Conservation (phyloP, 176 grass and related monocot genomes). For the Tillandsia leiboldiana region DNA sequence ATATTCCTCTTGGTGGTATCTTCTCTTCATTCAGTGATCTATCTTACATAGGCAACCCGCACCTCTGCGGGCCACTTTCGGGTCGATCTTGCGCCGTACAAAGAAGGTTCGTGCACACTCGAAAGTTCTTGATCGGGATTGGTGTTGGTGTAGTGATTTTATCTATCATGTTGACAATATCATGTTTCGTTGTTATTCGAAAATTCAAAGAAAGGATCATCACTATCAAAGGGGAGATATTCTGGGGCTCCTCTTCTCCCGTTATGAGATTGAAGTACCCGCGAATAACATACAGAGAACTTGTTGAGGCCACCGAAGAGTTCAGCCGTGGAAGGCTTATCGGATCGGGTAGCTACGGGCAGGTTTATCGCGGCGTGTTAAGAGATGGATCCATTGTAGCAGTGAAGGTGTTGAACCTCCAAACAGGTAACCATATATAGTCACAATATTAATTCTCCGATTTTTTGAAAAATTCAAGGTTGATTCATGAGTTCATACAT, state of each 20-base stretch:
- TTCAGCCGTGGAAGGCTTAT: constrained; percentile 50
- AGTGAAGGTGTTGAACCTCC: constrained; percentile 86
- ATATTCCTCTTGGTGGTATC: constrained; percentile 32
- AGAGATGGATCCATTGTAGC: constrained; percentile 62
- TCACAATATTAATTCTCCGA: too few species aligned
- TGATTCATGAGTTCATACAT: too few species aligned
- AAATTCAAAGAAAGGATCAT: constrained; percentile 32
- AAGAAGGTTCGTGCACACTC: constrained; percentile 29
- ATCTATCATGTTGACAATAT: constrained; percentile 41
- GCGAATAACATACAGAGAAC: constrained; percentile 68
- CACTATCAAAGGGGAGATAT: constrained; percentile 22
- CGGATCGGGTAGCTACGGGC: constrained; percentile 71
- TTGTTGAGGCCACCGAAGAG: constrained; percentile 59
- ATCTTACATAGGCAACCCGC: constrained; percentile 59
- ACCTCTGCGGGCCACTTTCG: constrained; percentile 34
- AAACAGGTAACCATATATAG: constrained; percentile 12
- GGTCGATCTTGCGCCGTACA: constrained; percentile 17
- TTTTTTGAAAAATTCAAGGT: too few species aligned
- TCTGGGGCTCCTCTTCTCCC: constrained; percentile 34
- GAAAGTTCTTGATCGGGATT: constrained; percentile 37
- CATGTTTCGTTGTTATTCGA: constrained; percentile 29
- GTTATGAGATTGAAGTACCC: constrained; percentile 69
- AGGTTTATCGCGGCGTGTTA: constrained; percentile 60
- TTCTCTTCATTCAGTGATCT: constrained; percentile 37
- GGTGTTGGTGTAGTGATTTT: constrained; percentile 21